Percentiles rank a stretch among this genome's conserved stretches.
phyloP scores from a whole-genome alignment of 2,329 filamentous ascomycete genomes.

The Phoma herbarum region DNA sequence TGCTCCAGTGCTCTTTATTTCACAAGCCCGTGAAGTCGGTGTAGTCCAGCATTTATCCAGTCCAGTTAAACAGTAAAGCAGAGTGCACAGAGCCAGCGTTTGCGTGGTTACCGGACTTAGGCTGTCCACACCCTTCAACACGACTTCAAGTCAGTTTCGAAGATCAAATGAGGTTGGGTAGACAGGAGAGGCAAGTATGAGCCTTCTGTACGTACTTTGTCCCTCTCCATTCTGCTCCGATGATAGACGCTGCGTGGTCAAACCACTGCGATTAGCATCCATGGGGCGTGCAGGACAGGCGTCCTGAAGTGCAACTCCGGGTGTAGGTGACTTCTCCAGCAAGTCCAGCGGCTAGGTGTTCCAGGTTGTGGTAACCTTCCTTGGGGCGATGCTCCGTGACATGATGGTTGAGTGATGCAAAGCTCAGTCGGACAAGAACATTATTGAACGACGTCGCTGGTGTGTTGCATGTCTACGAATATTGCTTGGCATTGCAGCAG shows the following conservation, averaged over 20 bases:
- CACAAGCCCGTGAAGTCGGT: background rate
- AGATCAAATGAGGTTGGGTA: constrained; percentile 35
- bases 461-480: constrained; percentile 32
- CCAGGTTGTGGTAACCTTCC: constrained; percentile 8
- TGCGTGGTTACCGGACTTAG: background rate
- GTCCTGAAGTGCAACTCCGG: background rate
- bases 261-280: constrained; percentile 22
- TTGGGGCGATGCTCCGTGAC: constrained; percentile 10
- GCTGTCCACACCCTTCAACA: constrained; percentile 33
- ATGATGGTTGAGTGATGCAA: constrained; percentile 24
- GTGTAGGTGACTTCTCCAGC: background rate
- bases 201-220: constrained; percentile 48
- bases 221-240: constrained; percentile 6
- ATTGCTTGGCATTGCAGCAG: constrained; percentile 30
- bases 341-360: background rate
- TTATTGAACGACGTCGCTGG: constrained; percentile 39
- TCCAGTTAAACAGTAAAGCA: background rate
- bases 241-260: constrained; percentile 8
- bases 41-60: background rate
- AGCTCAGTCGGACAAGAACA: constrained; percentile 37
- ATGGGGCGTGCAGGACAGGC: background rate
- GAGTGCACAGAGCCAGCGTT: background rate
- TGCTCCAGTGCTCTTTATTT: background rate
- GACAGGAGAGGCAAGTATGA: constrained; percentile 34
- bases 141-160: constrained; percentile 45